Percentiles rank a stretch among this genome's conserved stretches.
Conservation (phyloP, 106 monocot species). For the Acorus gramineus region DNA sequence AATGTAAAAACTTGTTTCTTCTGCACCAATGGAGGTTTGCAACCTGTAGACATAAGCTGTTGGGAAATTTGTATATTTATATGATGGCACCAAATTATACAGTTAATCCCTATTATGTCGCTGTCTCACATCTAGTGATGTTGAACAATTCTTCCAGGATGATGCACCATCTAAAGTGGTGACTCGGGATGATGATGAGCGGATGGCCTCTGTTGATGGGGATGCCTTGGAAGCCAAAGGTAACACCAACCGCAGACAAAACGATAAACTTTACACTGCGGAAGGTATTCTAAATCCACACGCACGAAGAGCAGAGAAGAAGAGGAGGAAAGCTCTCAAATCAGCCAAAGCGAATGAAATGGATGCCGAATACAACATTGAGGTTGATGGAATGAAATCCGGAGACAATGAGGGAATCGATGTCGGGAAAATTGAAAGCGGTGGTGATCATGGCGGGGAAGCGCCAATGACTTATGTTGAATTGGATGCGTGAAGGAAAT, state of each 20-base stretch:
- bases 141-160: constrained; percentile 21
- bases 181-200: constrained; percentile 18
- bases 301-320: constrained; percentile 61
- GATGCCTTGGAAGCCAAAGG: constrained; percentile 18
- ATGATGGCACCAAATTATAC: no score
- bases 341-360: constrained; percentile 25
- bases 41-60: no score
- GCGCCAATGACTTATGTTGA: constrained; percentile 62
- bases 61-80: no score
- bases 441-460: constrained; percentile 16
- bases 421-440: constrained; percentile 8
- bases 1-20: no score
- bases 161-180: constrained; percentile 12
- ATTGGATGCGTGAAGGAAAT: constrained; percentile 12
- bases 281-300: constrained; percentile 87
- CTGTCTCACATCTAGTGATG: no score
- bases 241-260: constrained; percentile 27
- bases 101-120: no score
- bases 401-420: neutral
- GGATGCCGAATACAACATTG: constrained; percentile 92
- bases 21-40: no score
- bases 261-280: constrained; percentile 62
- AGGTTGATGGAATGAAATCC: constrained; percentile 50
- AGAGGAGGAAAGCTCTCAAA: constrained; percentile 45
- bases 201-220: constrained; percentile 27